These are phyloP conservation scores for Cymbopogon citratus DNA, from an alignment of 176 grass and related monocot genomes.

Conservation along the genomic window DNA sequence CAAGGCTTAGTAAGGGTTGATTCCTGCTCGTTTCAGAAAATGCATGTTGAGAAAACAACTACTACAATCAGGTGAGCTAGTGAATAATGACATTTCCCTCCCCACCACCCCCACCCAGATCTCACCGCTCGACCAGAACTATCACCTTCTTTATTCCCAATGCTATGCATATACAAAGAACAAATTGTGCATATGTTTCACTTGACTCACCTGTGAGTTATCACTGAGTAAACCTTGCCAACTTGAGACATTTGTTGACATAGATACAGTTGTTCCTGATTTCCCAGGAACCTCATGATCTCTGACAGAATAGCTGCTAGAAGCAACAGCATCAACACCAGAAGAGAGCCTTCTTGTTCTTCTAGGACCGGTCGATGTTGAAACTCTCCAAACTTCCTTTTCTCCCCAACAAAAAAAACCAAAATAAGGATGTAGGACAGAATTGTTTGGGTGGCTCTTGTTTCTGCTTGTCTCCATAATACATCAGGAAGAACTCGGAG, in stretches of 20 bases:
- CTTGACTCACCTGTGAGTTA: constrained; percentile 52
- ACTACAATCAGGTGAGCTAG: neutral
- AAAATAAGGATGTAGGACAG: constrained; percentile 21
- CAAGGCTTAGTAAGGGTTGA: neutral
- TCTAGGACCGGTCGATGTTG: constrained; percentile 81
- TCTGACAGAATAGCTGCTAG: constrained; percentile 66
- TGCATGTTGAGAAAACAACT: neutral
- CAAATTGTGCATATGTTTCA: neutral
- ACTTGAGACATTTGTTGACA: constrained; percentile 43
- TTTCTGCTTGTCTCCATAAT: neutral
- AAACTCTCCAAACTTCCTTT: constrained; percentile 99
- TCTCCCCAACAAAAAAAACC: constrained; percentile 11
- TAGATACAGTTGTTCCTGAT: constrained; percentile 43
- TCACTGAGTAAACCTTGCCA: constrained; percentile 50
- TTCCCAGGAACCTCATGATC: constrained; percentile 62
- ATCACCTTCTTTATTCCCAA: neutral
- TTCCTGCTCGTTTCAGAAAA: neutral
- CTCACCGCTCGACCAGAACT: neutral
- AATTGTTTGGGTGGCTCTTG: neutral
- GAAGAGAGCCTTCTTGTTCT: constrained; percentile 72
- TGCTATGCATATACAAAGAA: neutral
- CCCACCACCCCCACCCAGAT: neutral
- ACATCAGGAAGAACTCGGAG: neutral
- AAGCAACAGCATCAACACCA: constrained; percentile 61
- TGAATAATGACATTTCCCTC: neutral